Evolutionary conservation across 805 yeast genomes (phyloP).

Genomic region (Blastobotrys muscicola): DNA sequence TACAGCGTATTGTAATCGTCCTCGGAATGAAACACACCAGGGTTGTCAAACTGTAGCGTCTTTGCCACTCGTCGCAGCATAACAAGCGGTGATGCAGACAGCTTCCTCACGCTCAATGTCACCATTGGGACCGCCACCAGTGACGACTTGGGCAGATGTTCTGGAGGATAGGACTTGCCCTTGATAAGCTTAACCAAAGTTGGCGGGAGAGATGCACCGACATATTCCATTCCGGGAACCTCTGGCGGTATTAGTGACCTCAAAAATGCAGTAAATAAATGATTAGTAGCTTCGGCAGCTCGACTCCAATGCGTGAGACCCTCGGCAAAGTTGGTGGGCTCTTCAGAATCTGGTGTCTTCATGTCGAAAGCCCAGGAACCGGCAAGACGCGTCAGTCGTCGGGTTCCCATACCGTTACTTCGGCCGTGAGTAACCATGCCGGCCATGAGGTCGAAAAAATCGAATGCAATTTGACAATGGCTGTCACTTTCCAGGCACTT

Average conservation of each 20-base stretch:
- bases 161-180: constrained; percentile 52
- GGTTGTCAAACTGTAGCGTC: constrained; percentile 58
- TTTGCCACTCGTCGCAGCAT: constrained; percentile 48
- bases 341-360: constrained; percentile 19
- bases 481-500: constrained; percentile 73
- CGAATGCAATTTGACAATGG: constrained; percentile 84
- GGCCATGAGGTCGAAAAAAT: constrained; percentile 72
- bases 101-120: constrained; percentile 38
- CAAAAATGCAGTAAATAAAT: constrained; percentile 63
- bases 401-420: constrained; percentile 67
- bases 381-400: constrained; percentile 71
- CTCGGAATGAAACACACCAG: constrained; percentile 58
- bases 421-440: constrained; percentile 71
- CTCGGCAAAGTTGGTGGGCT: constrained; percentile 44
- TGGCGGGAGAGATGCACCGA: constrained; percentile 17
- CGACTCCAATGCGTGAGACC: constrained; percentile 73
- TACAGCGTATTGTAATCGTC: constrained; percentile 72
- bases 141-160: constrained; percentile 35
- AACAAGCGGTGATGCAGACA: constrained; percentile 45
- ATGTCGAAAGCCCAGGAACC: constrained; percentile 79
- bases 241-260: constrained; percentile 49
- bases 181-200: constrained; percentile 37
- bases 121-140: constrained; percentile 54
- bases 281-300: constrained; percentile 80
- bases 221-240: background rate